phyloP scores from a whole-genome alignment of 2,329 filamentous ascomycete genomes.

The Leptosphaerulina australis region DNA sequence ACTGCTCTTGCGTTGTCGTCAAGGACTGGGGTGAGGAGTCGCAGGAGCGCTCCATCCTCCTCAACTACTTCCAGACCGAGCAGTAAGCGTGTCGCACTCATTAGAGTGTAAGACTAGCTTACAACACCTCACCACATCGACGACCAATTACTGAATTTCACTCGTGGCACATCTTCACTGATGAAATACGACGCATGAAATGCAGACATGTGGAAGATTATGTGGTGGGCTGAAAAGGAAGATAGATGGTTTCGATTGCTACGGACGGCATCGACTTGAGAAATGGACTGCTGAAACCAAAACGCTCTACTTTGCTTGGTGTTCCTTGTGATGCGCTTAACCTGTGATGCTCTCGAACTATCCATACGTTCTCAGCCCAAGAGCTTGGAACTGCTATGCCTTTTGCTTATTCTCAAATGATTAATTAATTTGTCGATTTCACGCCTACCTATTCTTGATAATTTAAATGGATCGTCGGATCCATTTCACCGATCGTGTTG shows the following conservation, averaged over 20 bases:
- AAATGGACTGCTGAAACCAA: conserved; percentile 19
- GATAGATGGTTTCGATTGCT: conserved; percentile 13
- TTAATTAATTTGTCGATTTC: too few species aligned
- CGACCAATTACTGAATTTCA: conserved; percentile 4
- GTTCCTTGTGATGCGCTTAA: neutral
- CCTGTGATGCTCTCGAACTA: neutral
- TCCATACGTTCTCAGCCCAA: too few species aligned
- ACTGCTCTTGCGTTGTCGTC: conserved; percentile 99
- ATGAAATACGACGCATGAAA: conserved; percentile 8
- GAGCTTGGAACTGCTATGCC: too few species aligned
- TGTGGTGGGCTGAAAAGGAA: conserved; percentile 14
- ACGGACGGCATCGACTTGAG: conserved; percentile 15
- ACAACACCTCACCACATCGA: conserved; percentile 4
- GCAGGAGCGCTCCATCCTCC: conserved; percentile 96
- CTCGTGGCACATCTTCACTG: conserved; percentile 15
- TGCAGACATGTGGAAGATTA: neutral
- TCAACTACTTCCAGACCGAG: conserved; percentile 99
- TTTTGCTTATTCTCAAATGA: too few species aligned
- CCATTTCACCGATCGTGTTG: too few species aligned
- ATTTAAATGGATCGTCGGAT: too few species aligned
- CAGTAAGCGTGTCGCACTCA: conserved; percentile 51
- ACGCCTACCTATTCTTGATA: too few species aligned
- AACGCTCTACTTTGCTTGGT: neutral
- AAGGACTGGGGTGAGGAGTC: conserved; percentile 99
- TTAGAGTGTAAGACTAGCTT: conserved; percentile 8